A percentile compares a stretch with the other conserved stretches of the same genome.
phyloP scores from a whole-genome alignment of 2,329 filamentous ascomycete genomes.

The Cladosporium cucumerinum region DNA sequence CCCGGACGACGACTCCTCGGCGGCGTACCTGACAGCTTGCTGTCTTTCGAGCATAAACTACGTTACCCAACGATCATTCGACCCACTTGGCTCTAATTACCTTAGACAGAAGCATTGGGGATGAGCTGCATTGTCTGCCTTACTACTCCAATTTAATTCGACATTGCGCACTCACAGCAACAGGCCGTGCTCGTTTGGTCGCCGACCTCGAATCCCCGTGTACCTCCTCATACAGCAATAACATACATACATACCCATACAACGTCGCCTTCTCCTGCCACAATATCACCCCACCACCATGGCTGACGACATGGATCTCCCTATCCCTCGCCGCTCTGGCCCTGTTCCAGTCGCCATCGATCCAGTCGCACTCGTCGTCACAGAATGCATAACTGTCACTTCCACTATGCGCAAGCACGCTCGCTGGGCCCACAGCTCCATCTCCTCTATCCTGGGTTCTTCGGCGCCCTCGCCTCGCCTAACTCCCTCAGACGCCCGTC shows the following conservation, averaged over 20 bases:
- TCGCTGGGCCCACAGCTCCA: conserved; percentile 91
- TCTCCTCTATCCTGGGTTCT: conserved; percentile 82
- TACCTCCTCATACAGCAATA: background rate
- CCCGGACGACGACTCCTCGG: background rate
- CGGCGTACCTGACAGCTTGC: background rate
- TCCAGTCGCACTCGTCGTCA: conserved; percentile 68
- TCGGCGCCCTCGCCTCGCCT: conserved; percentile 18
- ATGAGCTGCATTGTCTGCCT: background rate
- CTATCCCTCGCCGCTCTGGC: background rate
- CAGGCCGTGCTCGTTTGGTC: background rate
- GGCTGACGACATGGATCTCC: conserved; percentile 9
- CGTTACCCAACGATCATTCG: background rate
- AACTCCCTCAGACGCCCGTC: conserved; percentile 19
- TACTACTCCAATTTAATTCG: background rate
- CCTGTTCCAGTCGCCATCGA: conserved; percentile 35
- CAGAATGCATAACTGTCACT: conserved; percentile 97
- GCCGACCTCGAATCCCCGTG: background rate
- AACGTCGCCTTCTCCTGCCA: background rate
- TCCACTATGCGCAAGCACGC: conserved; percentile 98
- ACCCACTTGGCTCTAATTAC: background rate
- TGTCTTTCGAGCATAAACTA: background rate
- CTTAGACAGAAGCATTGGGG: background rate
- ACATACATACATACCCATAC: conserved; percentile 8
- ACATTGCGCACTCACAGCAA: background rate
- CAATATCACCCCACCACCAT: conserved; percentile 4